Conservation (phyloP, 768 basidiomycete species). For the Psilocybe tampanensis region DNA sequence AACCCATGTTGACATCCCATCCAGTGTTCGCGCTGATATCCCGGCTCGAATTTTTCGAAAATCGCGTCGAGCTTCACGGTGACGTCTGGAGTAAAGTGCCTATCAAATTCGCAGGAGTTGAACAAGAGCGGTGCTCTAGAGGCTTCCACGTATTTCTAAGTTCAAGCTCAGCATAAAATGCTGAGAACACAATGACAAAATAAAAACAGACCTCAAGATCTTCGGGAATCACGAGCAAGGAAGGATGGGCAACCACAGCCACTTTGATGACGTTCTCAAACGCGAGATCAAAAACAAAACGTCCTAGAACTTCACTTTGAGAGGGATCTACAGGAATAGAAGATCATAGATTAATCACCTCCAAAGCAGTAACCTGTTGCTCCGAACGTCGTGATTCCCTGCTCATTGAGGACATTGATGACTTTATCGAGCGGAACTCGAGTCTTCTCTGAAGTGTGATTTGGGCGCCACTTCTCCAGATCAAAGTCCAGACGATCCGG, state of each 20-base stretch:
- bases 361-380: conserved; percentile 72
- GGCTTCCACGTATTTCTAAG: conserved; percentile 43
- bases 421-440: conserved; percentile 56
- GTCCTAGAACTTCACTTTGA: conserved; percentile 12
- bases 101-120: conserved; percentile 60
- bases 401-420: conserved; percentile 51
- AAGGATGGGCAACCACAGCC: conserved; percentile 58
- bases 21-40: conserved; percentile 50
- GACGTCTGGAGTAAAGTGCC: conserved; percentile 46
- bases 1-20: conserved; percentile 54
- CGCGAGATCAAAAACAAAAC: conserved; percentile 61
- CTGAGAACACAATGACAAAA: conserved; percentile 50
- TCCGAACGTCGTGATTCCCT: conserved; percentile 51
- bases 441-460: conserved; percentile 39
- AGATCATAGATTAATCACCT: conserved; percentile 35
- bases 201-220: conserved; percentile 42
- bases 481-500: conserved; percentile 34
- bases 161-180: conserved; percentile 33
- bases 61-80: conserved; percentile 49
- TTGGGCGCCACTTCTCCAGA: conserved; percentile 39
- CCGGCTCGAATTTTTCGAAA: conserved; percentile 44
- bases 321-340: background rate
- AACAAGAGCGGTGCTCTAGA: conserved; percentile 62
- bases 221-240: conserved; percentile 19
- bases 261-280: conserved; percentile 52